phyloP scores from a whole-genome alignment of 2,329 filamentous ascomycete species.

The Tolypocladium cylindrosporum region DNA sequence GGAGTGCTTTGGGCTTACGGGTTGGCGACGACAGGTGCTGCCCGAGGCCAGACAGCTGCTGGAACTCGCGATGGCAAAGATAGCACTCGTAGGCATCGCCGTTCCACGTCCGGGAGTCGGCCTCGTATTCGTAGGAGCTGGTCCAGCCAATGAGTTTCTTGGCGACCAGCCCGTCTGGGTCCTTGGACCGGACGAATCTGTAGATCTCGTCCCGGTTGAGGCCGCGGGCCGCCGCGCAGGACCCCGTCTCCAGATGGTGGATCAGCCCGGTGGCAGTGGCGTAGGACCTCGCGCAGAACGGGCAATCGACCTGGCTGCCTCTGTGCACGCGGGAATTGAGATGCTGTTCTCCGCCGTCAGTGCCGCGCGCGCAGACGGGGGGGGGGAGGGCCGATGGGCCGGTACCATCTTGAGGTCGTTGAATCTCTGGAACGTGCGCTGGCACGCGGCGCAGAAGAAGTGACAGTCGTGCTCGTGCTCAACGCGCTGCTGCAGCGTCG shows the following conservation, averaged over 20 bases:
- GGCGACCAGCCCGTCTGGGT: conserved; percentile 37
- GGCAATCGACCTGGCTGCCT: conserved; percentile 35
- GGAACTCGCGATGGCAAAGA: conserved; percentile 37
- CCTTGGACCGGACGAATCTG: conserved; percentile 30
- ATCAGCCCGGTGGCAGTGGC: conserved; percentile 40
- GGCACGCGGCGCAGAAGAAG: conserved; percentile 22
- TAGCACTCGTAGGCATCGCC: conserved; percentile 16
- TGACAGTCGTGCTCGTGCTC: conserved; percentile 20
- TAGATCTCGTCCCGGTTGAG: conserved; percentile 39
- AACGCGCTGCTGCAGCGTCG: conserved; percentile 2
- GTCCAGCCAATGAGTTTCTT: conserved; percentile 37
- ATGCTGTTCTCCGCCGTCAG: conserved; percentile 31
- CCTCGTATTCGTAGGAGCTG: conserved; percentile 20
- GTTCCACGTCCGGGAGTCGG: conserved; percentile 32
- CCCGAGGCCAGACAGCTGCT: conserved; percentile 23
- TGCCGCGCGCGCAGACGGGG: too few species aligned
- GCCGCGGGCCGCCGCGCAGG: conserved; percentile 31
- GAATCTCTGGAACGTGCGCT: conserved; percentile 17
- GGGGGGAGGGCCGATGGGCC: background rate
- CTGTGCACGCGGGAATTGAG: conserved; percentile 41
- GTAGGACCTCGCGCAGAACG: conserved; percentile 38
- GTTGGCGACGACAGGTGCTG: conserved; percentile 41
- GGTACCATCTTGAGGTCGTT: conserved; percentile 23
- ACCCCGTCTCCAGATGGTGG: conserved; percentile 44
- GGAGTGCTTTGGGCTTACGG: conserved; percentile 24